Evolutionary conservation across 2,329 filamentous ascomycete species (phyloP), one percentile per base, ranked within the genome.

Genomic region (Microsporum audouinii): DNA sequence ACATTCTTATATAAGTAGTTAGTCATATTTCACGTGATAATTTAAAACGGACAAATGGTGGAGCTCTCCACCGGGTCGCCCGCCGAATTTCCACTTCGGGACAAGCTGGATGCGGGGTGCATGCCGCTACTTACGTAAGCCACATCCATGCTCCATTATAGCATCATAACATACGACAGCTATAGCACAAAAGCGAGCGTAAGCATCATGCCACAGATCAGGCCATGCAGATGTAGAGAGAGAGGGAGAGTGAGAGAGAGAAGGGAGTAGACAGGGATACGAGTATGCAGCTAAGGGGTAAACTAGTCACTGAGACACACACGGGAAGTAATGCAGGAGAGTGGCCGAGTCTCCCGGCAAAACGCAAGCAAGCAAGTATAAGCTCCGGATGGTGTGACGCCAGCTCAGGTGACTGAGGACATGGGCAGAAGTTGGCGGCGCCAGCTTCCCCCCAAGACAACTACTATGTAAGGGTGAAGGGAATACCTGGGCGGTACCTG

Each of bases 321-420:
- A 23, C 17, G 17, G 17, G 17, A 23, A 23, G 17, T 23, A 23
- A 14, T 43, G 39, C 39, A 43, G 39, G 39, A 43, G 39, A 43
- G 39, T n/a, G 39, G 39, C 39, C 39, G 39, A 14, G 39, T 43
- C 17, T n/a, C 39, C 39, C 39, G 39, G 39, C 34, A 5, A 5
- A 36, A 36, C 6, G 39, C 39, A 43, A 43, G 39, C 14, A 41
- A 14, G 38, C 38, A 12, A 12, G 38, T 4, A 33, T 53, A 55
- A 55, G 33, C 51, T 55, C 51, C 31, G 45, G 43, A 47, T 47
- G 31, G 51, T 55, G 51, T 55, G 51, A 55, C 51, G 51, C 51
- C 51, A 55, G 51, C 51, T 55, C 51, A 55, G 51, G 51, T 55
- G 51, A 55, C 51, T 43, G 17, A 23, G 17, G 17, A 23, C 17